Evolutionary conservation across 306 rosid genomes (phyloP).

Genomic region (Canavalia ensiformis): DNA sequence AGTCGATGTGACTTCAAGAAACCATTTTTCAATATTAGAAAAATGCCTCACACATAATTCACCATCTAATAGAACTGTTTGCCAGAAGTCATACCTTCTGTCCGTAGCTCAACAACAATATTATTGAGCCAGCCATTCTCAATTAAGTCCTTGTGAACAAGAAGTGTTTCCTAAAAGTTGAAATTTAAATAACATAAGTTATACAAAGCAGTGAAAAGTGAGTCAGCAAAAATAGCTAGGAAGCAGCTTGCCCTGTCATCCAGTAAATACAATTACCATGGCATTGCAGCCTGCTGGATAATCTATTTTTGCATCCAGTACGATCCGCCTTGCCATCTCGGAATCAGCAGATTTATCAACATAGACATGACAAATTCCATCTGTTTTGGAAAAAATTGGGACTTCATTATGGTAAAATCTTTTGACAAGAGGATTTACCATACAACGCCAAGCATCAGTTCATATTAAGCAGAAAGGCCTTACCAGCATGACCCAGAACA

Average conservation of each 20-base stretch:
- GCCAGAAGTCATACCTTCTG: constrained; percentile 68
- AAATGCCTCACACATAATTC: not conserved
- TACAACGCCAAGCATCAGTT: constrained; percentile 35
- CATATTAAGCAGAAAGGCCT: constrained; percentile 49
- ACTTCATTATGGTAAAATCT: constrained; percentile 37
- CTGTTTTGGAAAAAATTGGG: constrained; percentile 61
- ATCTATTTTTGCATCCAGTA: constrained; percentile 90
- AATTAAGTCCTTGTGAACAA: constrained; percentile 79
- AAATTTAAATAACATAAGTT: constrained; percentile 35
- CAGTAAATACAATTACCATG: constrained; percentile 68
- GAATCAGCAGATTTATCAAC: constrained; percentile 92
- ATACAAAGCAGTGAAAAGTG: constrained; percentile 28
- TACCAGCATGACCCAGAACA: constrained; percentile 99
- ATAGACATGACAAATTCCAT: constrained; percentile 97
- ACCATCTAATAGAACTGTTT: constrained; percentile 14
- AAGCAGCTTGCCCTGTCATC: constrained; percentile 26
- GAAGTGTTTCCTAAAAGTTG: constrained; percentile 90
- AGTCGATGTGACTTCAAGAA: constrained; percentile 17
- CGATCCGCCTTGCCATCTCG: constrained; percentile 84
- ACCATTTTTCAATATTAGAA: constrained; percentile 1
- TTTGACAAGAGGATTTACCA: constrained; percentile 29
- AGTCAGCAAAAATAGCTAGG: constrained; percentile 20
- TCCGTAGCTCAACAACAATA: constrained; percentile 70
- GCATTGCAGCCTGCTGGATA: constrained; percentile 99
- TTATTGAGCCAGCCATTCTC: constrained; percentile 64